phyloP scores from a whole-genome alignment of 1,139 yeast genomes.

The Meyerozyma guilliermondii region DNA sequence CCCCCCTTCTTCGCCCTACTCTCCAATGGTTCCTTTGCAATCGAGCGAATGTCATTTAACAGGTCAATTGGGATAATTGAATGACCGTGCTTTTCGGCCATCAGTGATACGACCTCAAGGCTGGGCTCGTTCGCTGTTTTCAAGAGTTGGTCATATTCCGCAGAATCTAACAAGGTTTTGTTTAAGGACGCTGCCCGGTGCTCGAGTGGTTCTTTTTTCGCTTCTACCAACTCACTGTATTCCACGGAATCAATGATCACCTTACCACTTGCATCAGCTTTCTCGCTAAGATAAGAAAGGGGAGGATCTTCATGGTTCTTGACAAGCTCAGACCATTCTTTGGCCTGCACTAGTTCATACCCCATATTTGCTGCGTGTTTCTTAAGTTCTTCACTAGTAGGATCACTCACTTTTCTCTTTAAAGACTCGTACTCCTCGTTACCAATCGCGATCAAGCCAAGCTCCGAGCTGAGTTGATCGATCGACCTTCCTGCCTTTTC shows the following conservation, averaged over 20 bases:
- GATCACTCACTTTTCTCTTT: slow-evolving; percentile 12
- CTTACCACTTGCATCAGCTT: slow-evolving; percentile 13
- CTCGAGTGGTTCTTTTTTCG: slow-evolving; percentile 7
- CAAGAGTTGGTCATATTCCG: slow-evolving; percentile 8
- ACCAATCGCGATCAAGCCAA: slow-evolving; percentile 14
- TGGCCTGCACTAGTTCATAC: background rate
- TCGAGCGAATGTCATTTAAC: background rate
- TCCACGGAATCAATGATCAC: slow-evolving; percentile 11
- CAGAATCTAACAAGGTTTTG: slow-evolving; percentile 15
- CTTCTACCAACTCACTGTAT: background rate
- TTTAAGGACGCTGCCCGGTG: slow-evolving; percentile 11
- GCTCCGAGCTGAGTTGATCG: background rate
- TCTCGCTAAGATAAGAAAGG: slow-evolving; percentile 16
- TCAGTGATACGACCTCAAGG: slow-evolving; percentile 9
- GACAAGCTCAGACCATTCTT: background rate
- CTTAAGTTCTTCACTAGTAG: slow-evolving; percentile 6
- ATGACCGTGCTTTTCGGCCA: slow-evolving; percentile 2
- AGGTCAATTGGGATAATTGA: slow-evolving; percentile 1
- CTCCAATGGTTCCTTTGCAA: slow-evolving; percentile 4
- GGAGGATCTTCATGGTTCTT: background rate
- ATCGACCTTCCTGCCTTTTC: slow-evolving; percentile 3
- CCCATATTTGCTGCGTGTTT: background rate
- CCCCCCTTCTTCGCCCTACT: background rate
- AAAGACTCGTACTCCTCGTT: slow-evolving; percentile 12
- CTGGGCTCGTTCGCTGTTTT: slow-evolving; percentile 10